Evolutionary conservation across 345 rosid species (phyloP), one percentile per base, ranked within the genome.

Genomic region (Melastoma malabathricum): DNA sequence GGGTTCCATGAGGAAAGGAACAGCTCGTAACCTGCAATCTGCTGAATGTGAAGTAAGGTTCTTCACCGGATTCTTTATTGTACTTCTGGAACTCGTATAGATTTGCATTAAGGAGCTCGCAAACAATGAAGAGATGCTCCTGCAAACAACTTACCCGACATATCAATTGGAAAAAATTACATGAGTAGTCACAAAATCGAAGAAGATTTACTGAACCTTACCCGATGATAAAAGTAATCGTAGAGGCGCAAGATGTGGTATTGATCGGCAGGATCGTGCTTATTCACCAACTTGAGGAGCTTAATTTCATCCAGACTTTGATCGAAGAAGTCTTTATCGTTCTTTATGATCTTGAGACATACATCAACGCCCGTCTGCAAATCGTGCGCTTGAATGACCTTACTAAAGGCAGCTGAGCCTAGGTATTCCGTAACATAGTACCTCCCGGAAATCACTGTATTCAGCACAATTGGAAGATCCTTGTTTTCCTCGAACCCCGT

Each of bases 221-320:
- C 98, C 78, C 78, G 99, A 44, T 83, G 86, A 61, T 92, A 92
- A 75, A 92, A 92, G 76, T 92, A 87, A 72, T 92, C 99, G 25
- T 79, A 92, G 39, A 92, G 84, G 43, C 99, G 95, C 70, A 92
- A 15, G 61, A 92, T 75, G 53, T 92, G 97, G 59, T 54, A 75
- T 59, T 85, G 75, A 60, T 92, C 97, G 12, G 73, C 78, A 13
- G 97, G 95, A 65, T 92, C 98, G 51, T 79, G 76, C 72, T 76
- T 84, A 69, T 88, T 92, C 13, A 83, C 95, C 56, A 74, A 73
- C 80, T 92, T 87, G 48, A 87, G 65, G 59, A 92, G 97, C 52
- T 92, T 92, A 15, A 92, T 92, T 71, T 92, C 99, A 44, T 92
- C 99, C 56, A 92, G 71, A 71, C 99, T 92, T 68, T 92, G 99